A percentile compares a stretch with the other conserved stretches of the same genome.
These are phyloP conservation scores for Rutstroemia sp. DNA, from an alignment of 2,329 filamentous ascomycete genomes.

Conservation along the genomic window DNA sequence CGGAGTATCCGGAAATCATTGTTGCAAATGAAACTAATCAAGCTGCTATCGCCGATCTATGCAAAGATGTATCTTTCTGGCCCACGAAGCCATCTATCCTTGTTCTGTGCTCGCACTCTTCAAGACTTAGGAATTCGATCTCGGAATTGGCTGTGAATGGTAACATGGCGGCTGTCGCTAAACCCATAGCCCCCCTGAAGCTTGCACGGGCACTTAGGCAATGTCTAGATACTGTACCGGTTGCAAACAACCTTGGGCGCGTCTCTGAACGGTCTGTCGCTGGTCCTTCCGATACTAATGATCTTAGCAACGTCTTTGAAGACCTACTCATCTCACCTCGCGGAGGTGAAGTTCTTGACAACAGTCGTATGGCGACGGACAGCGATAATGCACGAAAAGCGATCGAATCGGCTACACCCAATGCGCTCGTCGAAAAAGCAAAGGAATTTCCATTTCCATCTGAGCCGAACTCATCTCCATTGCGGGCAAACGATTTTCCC, in stretches of 20 bases:
- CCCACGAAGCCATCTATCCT: slow-evolving; percentile 19
- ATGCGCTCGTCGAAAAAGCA: slow-evolving; percentile 19
- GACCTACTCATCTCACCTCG: slow-evolving; percentile 20
- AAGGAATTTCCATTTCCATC: slow-evolving; percentile 27
- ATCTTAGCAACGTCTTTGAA: slow-evolving; percentile 25
- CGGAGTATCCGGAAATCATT: slow-evolving; percentile 21
- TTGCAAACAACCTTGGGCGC: background rate
- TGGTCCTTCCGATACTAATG: slow-evolving; percentile 12
- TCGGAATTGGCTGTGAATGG: slow-evolving; percentile 10
- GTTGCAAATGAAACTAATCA: slow-evolving; percentile 23
- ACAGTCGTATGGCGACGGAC: slow-evolving; percentile 27
- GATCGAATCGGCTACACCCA: slow-evolving; percentile 27
- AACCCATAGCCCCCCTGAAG: slow-evolving; percentile 28
- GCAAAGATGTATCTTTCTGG: slow-evolving; percentile 7
- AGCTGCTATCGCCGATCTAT: slow-evolving; percentile 14
- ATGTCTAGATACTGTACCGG: slow-evolving; percentile 18
- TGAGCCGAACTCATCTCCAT: background rate
- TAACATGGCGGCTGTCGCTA: slow-evolving; percentile 27
- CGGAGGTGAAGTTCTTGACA: slow-evolving; percentile 25
- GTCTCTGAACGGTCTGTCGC: slow-evolving; percentile 15
- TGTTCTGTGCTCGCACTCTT: slow-evolving; percentile 26
- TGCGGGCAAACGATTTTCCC: background rate
- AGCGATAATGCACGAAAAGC: slow-evolving; percentile 28
- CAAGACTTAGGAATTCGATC: slow-evolving; percentile 18
- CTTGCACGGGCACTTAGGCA: slow-evolving; percentile 26